These are phyloP conservation scores for Alternaria burnsii DNA, from an alignment of 2,329 filamentous ascomycete genomes.

Conservation along the genomic window DNA sequence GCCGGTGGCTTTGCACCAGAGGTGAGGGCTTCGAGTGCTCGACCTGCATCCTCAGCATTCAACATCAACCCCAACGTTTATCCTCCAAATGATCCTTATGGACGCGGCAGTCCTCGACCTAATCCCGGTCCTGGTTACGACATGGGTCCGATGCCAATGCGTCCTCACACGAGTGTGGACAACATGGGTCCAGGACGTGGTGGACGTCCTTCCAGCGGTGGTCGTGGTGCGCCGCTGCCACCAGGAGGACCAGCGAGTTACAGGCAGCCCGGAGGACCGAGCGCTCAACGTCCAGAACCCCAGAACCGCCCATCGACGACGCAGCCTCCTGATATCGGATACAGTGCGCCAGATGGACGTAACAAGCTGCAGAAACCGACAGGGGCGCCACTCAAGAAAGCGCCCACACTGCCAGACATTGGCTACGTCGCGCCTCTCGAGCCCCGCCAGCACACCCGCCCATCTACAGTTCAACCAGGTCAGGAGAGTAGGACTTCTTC, in stretches of 20 bases:
- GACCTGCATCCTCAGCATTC: slow-evolving; percentile 59
- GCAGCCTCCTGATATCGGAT: slow-evolving; percentile 54
- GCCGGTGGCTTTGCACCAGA: slow-evolving; percentile 56
- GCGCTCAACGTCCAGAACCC: slow-evolving; percentile 47
- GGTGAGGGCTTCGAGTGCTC: slow-evolving; percentile 60
- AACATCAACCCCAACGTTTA: slow-evolving; percentile 59
- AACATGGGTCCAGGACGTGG: slow-evolving; percentile 46
- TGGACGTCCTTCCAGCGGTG: slow-evolving; percentile 39
- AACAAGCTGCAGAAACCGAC: slow-evolving; percentile 54
- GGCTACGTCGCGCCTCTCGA: slow-evolving; percentile 50
- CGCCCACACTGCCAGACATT: slow-evolving; percentile 47
- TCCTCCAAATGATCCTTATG: slow-evolving; percentile 39
- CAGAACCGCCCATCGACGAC: slow-evolving; percentile 51
- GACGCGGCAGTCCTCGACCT: slow-evolving; percentile 39
- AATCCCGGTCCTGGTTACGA: slow-evolving; percentile 31
- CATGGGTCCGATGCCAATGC: slow-evolving; percentile 44
- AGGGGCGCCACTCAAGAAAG: slow-evolving; percentile 39
- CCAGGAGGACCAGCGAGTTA: slow-evolving; percentile 45
- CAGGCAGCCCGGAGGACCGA: slow-evolving; percentile 51
- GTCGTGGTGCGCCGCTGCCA: slow-evolving; percentile 40
- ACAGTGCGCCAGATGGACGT: slow-evolving; percentile 54
- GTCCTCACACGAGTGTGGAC: slow-evolving; percentile 50
- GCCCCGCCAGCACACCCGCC: slow-evolving; percentile 45
- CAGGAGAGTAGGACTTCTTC: slow-evolving; percentile 44
- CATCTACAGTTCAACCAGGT: slow-evolving; percentile 46